Evolutionary conservation across 106 monocot species (phyloP), one percentile per base, ranked within the genome.

Genomic region (Ottelia alismoides): DNA sequence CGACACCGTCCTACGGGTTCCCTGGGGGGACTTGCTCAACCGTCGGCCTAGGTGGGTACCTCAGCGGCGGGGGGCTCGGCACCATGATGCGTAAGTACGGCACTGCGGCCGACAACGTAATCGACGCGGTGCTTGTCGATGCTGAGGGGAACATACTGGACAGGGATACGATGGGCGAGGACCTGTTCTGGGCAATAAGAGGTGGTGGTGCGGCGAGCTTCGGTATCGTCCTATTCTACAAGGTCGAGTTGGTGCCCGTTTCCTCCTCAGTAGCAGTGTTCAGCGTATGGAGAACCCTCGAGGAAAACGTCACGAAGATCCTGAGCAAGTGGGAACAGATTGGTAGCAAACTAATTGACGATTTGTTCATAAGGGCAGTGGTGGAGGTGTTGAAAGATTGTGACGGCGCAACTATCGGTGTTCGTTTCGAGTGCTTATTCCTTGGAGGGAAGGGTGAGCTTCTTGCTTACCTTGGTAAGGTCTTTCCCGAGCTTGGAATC

Each of bases 121-220:
- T 77, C 7, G 71, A 77, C 22, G 65, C 52, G 22, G 32, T 20
- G 18, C 18, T 77, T 0, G 63, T 78, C 14, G 64, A 64, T 18
- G 58, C 28, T 7, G 16, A 58, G 0, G 77, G 66, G 18, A 18
- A 35, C 18, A 16, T 77, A 3, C 12, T 77, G 20, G 63, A 72
- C 43, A 48, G 67, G 45, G 48, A 28, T 22, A 25, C 61, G n/a
- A 79, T 84, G 84, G 84, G 79, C 1, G 75, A 84, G 24, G 72
- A 72, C 28, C 46, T 69, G n/a, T 84, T 84, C 32, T 79, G 84
- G 84, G 84, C 79, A 2, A 66, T 76, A 49, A 66, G 71, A 57
- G 76, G 76, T 1, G 76, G 74, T 0, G 71, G 76, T 14, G 77
- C 55, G 20, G 66, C 51, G 9, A 67, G 57, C 45, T 77, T 71